Percentiles rank a stretch among this genome's conserved stretches.
These are phyloP conservation scores for Haplosporangium sp. DNA, from an alignment of 371 early-diverging fungal species.

Conservation along the genomic window DNA sequence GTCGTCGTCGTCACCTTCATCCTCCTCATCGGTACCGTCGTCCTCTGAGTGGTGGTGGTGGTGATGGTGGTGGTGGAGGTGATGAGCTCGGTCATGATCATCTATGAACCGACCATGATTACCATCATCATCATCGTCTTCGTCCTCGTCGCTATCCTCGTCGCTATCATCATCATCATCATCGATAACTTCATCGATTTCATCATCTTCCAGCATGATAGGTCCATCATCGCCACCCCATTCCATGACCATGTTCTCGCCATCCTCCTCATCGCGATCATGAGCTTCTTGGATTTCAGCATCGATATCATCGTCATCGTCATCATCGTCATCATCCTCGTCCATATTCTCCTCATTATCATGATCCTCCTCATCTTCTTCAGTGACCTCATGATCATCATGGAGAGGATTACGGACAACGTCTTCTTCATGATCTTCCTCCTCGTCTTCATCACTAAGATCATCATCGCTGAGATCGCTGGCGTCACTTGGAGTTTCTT, in stretches of 20 bases:
- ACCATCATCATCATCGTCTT: constrained; percentile 1
- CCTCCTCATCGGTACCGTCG: constrained; percentile 16
- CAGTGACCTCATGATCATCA: constrained; percentile 63
- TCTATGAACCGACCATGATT: not conserved
- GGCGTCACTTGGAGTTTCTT: constrained; percentile 78
- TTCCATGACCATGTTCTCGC: constrained; percentile 54
- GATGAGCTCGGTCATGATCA: constrained; percentile 51
- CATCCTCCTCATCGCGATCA: constrained; percentile 26
- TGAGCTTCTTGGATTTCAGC: constrained; percentile 57
- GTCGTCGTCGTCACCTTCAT: constrained; percentile 6
- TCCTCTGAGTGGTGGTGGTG: constrained; percentile 33
- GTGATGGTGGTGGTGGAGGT: constrained; percentile 38
- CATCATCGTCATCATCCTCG: constrained; percentile 66
- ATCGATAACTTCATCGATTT: constrained; percentile 51
- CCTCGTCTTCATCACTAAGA: constrained; percentile 72
- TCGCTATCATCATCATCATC: constrained; percentile 45
- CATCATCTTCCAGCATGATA: constrained; percentile 38
- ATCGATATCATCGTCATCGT: constrained; percentile 59
- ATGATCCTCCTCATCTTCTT: constrained; percentile 36
- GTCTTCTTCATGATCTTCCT: constrained; percentile 71
- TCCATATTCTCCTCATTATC: constrained; percentile 3
- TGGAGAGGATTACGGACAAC: constrained; percentile 70
- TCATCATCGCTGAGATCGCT: constrained; percentile 74
- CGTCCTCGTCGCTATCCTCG: not conserved
- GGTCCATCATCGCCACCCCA: constrained; percentile 41